These are phyloP conservation scores for Arxiozyma slooffiae DNA, from an alignment of 1,139 yeast species.

Conservation along the genomic window DNA sequence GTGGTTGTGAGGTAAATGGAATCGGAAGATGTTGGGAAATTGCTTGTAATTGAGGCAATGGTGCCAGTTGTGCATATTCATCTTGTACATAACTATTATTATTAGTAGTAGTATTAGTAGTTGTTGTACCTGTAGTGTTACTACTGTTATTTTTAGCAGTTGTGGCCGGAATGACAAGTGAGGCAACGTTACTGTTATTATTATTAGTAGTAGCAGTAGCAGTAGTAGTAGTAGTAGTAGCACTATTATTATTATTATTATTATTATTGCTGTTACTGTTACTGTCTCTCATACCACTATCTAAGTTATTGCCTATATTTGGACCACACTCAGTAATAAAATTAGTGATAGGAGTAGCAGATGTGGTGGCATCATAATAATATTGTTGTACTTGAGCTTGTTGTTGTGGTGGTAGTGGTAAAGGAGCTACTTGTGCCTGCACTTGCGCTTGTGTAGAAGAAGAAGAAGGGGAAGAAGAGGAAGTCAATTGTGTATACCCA, in stretches of 20 bases:
- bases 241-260: constrained; percentile 9
- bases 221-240: not conserved
- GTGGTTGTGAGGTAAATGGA: not conserved
- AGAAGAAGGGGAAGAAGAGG: too few relatives aligned
- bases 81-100: constrained; percentile 10
- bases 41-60: constrained; percentile 2
- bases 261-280: constrained; percentile 7
- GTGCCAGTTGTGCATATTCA: constrained; percentile 8
- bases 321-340: not conserved
- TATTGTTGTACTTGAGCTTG: not conserved
- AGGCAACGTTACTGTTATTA: not conserved
- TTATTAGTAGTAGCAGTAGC: not conserved
- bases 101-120: not conserved
- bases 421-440: not conserved
- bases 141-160: not conserved
- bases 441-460: not conserved
- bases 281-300: not conserved
- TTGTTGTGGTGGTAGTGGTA: not conserved
- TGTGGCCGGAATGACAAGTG: too few relatives aligned
- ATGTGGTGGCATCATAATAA: not conserved
- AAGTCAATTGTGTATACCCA: not conserved
- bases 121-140: not conserved
- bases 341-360: not conserved
- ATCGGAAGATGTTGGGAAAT: not conserved
- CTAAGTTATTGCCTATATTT: not conserved